Conservation (phyloP, 2,329 filamentous ascomycete genomes). For the Fusarium ramigenum region DNA sequence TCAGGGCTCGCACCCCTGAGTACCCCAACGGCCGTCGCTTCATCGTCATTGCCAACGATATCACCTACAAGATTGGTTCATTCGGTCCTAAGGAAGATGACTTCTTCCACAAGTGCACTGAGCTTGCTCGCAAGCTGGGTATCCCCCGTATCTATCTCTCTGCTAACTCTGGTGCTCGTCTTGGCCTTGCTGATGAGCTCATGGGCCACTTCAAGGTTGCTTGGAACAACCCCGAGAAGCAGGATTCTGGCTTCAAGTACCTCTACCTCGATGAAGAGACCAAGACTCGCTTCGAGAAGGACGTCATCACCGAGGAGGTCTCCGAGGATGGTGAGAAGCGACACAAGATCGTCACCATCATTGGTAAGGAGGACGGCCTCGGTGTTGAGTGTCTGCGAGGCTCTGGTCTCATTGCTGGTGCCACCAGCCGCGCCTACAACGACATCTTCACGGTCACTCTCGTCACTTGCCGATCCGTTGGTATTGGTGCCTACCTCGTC, state of each 20-base stretch:
- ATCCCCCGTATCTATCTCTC: conserved; percentile 98
- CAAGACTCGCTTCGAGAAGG: conserved; percentile 85
- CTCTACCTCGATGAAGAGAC: conserved; percentile 89
- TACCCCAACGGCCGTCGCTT: conserved; percentile 93
- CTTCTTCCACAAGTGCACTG: conserved; percentile 99
- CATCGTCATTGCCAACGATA: conserved; percentile 98
- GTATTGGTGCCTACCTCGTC: conserved; percentile 98
- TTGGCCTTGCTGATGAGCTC: conserved; percentile 95
- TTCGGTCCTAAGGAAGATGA: conserved; percentile 97
- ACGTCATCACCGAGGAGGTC: conserved; percentile 81
- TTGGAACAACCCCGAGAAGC: conserved; percentile 87
- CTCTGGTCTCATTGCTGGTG: conserved; percentile 97
- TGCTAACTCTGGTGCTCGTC: conserved; percentile 97
- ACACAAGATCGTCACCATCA: conserved; percentile 91
- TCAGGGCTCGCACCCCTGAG: conserved; percentile 93
- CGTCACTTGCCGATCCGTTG: conserved; percentile 97
- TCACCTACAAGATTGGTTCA: conserved; percentile 98
- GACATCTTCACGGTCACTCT: conserved; percentile 99
- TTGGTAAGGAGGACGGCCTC: conserved; percentile 93
- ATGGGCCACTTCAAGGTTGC: conserved; percentile 97
- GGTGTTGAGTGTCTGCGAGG: conserved; percentile 98
- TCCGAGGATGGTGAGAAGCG: conserved; percentile 88
- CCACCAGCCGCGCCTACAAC: conserved; percentile 95
- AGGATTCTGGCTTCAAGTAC: conserved; percentile 94
- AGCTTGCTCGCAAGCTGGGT: conserved; percentile 90